Percentiles rank a stretch among this genome's conserved stretches.
These are phyloP conservation scores for Candida maltosa DNA, from an alignment of 805 yeast genomes.

Conservation along the genomic window DNA sequence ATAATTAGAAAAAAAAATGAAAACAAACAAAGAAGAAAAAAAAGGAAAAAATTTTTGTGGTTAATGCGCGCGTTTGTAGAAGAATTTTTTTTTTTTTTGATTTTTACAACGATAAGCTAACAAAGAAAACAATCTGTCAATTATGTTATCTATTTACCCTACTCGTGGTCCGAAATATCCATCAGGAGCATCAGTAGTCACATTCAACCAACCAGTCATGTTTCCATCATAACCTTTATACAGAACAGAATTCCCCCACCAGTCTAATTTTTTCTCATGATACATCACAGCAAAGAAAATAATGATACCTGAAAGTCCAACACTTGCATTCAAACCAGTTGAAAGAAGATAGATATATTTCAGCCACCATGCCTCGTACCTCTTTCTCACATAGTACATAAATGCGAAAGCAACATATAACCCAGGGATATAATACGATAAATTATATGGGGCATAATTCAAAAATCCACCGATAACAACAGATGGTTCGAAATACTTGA, in stretches of 20 bases:
- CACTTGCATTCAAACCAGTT: constrained; percentile 54
- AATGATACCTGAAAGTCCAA: constrained; percentile 53
- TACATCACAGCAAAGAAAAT: constrained; percentile 52
- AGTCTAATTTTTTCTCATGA: constrained; percentile 37
- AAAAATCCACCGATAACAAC: constrained; percentile 44
- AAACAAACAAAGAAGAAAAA: no score
- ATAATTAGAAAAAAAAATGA: no score
- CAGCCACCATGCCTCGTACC: constrained; percentile 56
- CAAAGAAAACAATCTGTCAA: no score
- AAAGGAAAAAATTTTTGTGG: no score
- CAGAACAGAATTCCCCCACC: constrained; percentile 58
- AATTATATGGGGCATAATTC: constrained; percentile 43
- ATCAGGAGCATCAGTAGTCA: constrained; percentile 19
- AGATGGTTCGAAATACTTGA: constrained; percentile 47
- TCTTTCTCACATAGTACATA: constrained; percentile 45
- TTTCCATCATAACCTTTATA: constrained; percentile 26
- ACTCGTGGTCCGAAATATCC: constrained; percentile 34
- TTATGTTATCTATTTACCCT: no score
- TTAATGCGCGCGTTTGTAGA: no score
- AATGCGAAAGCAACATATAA: constrained; percentile 49
- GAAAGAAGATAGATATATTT: constrained; percentile 60
- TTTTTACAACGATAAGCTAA: no score
- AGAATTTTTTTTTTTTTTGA: no score
- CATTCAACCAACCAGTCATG: constrained; percentile 14
- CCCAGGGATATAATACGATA: constrained; percentile 49